These are phyloP conservation scores for Fusarium devonianum DNA, from an alignment of 2,329 filamentous ascomycete species.

Conservation along the genomic window DNA sequence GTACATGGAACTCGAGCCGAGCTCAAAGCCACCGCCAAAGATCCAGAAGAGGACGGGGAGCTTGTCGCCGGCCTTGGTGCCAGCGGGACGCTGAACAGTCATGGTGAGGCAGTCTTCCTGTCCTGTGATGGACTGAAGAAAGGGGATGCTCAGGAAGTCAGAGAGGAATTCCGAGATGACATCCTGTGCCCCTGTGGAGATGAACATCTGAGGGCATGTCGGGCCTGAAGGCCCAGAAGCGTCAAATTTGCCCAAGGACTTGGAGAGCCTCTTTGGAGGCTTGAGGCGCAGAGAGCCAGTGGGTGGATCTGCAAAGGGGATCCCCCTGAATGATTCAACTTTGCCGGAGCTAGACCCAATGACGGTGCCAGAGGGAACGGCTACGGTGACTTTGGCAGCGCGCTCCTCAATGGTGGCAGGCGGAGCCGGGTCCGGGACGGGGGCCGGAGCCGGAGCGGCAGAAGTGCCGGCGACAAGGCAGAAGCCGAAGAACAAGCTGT, in stretches of 20 bases:
- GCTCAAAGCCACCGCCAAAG: conserved; percentile 70
- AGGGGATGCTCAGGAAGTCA: conserved; percentile 59
- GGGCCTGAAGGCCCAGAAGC: conserved; percentile 62
- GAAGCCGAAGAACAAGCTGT: conserved; percentile 21
- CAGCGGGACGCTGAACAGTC: conserved; percentile 65
- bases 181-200: conserved; percentile 56
- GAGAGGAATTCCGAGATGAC: conserved; percentile 56
- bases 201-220: conserved; percentile 76
- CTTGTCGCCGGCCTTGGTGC: conserved; percentile 60
- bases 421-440: conserved; percentile 28
- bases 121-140: conserved; percentile 63
- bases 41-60: conserved; percentile 76
- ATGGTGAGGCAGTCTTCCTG: conserved; percentile 72
- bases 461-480: conserved; percentile 24
- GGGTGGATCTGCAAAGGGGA: conserved; percentile 78
- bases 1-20: conserved; percentile 60
- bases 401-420: conserved; percentile 50
- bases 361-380: conserved; percentile 64
- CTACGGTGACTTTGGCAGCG: conserved; percentile 58
- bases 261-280: conserved; percentile 67
- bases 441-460: conserved; percentile 31
- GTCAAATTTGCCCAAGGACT: conserved; percentile 65
- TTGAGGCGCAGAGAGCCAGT: conserved; percentile 71
- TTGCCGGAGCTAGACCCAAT: conserved; percentile 53
- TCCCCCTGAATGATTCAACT: conserved; percentile 75